phyloP scores from a whole-genome alignment of 2,329 filamentous ascomycete species.

The Talaromyces sp. region DNA sequence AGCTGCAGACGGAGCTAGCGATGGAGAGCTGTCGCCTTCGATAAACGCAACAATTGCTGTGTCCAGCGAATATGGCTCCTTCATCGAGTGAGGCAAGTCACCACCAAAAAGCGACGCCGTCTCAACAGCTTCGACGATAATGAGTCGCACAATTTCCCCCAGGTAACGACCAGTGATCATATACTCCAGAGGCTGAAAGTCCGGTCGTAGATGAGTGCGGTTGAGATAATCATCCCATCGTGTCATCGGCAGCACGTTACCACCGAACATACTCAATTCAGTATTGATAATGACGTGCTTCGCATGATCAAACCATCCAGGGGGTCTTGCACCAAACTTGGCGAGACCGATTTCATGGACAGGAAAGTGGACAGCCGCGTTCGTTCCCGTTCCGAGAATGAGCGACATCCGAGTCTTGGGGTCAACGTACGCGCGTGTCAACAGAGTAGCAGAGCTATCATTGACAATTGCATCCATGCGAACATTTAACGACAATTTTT shows the following conservation, averaged over 20 bases:
- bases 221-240: conserved; percentile 62
- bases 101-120: conserved; percentile 57
- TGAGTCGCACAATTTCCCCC: conserved; percentile 61
- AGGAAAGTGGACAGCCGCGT: conserved; percentile 62
- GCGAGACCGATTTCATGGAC: conserved; percentile 50
- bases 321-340: conserved; percentile 56
- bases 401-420: conserved; percentile 60
- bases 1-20: conserved; percentile 38
- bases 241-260: conserved; percentile 55
- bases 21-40: conserved; percentile 46
- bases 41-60: conserved; percentile 58
- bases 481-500: conserved; percentile 53
- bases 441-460: conserved; percentile 59
- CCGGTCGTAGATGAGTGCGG: conserved; percentile 53
- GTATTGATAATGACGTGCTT: conserved; percentile 63
- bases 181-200: conserved; percentile 65
- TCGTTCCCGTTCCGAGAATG: conserved; percentile 64
- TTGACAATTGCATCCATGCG: conserved; percentile 62
- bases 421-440: conserved; percentile 61
- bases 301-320: conserved; percentile 56
- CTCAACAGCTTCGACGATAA: conserved; percentile 58
- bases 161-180: conserved; percentile 63
- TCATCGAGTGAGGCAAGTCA: conserved; percentile 53
- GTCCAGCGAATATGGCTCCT: conserved; percentile 58
- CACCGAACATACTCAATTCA: conserved; percentile 64